Conservation (phyloP, 163 green algal species). For the Scenedesmus sp. region DNA sequence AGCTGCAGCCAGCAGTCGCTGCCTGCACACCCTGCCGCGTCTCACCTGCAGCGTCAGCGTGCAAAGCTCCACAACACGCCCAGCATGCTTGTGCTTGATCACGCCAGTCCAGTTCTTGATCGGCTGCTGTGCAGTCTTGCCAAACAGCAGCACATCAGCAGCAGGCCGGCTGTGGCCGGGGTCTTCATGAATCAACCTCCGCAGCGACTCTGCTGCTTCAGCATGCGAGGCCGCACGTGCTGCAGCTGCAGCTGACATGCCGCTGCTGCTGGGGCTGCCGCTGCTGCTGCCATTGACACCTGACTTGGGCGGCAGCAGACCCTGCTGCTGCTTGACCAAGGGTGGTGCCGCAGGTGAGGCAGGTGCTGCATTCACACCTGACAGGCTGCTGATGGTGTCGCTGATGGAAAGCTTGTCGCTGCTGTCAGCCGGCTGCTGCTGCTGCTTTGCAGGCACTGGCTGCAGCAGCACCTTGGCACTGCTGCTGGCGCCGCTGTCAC, state of each 20-base stretch:
- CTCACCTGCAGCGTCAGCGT: slow-evolving; percentile 45
- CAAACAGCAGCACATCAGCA: slow-evolving; percentile 48
- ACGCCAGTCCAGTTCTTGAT: slow-evolving; percentile 40
- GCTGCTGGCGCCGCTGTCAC: not conserved
- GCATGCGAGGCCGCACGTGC: slow-evolving; percentile 17
- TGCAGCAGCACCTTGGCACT: not conserved
- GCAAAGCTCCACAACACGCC: slow-evolving; percentile 49
- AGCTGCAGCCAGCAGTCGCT: not conserved
- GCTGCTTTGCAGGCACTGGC: not conserved
- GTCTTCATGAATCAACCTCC: slow-evolving; percentile 42
- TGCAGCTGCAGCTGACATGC: not conserved
- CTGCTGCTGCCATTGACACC: slow-evolving; percentile 13
- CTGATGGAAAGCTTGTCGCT: not conserved
- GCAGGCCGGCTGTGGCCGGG: slow-evolving; percentile 26
- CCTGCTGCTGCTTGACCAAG: not conserved
- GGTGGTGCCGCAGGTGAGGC: not conserved
- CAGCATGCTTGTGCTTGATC: slow-evolving; percentile 43
- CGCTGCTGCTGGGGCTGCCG: not conserved
- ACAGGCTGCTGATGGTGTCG: slow-evolving; percentile 1
- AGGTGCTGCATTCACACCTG: not conserved
- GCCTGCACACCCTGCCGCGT: not conserved
- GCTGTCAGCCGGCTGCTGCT: slow-evolving; percentile 8
- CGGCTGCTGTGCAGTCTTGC: slow-evolving; percentile 29
- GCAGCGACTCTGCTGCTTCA: slow-evolving; percentile 27
- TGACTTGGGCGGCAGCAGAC: not conserved